Evolutionary conservation across 805 yeast genomes (phyloP), one percentile per base, ranked within the genome.

Genomic region (Candida yuanshanica): DNA sequence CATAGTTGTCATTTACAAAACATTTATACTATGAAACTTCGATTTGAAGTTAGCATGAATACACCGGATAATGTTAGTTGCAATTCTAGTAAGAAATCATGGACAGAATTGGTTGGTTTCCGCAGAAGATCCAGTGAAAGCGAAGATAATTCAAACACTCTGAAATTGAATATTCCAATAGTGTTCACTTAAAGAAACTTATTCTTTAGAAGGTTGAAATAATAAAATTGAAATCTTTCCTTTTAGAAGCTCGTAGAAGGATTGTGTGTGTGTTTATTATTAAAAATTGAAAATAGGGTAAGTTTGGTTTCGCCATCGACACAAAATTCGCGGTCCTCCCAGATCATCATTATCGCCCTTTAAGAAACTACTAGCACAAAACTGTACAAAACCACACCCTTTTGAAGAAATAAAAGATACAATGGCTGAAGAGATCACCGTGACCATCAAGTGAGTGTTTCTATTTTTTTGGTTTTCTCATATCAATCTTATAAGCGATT

Each of bases 1-100:
- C 56, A 52, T 33, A 41, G 48, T 24, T 52, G 56, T 36, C 41
- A 37, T 32, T 18, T 52, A 7, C 56, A 52, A 22, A 52, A 52
- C 38, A 38, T 52, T 32, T 52, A 49, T 26, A 24, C 41, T 4
- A 37, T 50, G 7, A 17, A 46, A 4, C 20, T 52, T 7, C 35
- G 22, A 13, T 17, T 51, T 12, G n/a, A 20, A 11, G 20, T 38
- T 17, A 20, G 7, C 12, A 18, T 18, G 14, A 18, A 18, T 31
- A 31, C 20, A 8, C 22, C 22, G 12, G 21, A 31, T 31, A 31
- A 10, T 31, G 22, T 17, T 18, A 17, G 21, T 18, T 31, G 13
- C 10, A 31, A 7, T 11, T 31, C 34, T 4, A 29, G 33, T 8
- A 31, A 31, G 14, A 31, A 31, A 31, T 31, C 34, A 4, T 31